Conservation (phyloP, 1,139 yeast species). For the Spencermartinsiella ligniputridi region DNA sequence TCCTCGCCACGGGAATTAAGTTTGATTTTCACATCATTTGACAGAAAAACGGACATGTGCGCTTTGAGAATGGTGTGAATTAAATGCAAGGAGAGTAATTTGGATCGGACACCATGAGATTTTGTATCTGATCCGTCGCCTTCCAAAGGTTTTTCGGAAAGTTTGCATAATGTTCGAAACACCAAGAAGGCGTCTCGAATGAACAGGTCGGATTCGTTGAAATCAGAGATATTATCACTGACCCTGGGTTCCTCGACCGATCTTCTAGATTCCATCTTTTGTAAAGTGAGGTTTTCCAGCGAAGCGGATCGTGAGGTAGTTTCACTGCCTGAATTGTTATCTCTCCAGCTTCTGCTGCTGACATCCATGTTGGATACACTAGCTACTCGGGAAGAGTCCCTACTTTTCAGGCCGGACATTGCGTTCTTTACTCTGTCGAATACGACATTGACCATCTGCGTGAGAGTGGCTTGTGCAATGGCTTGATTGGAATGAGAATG, state of each 20-base stretch:
- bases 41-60: constrained; percentile 76
- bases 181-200: constrained; percentile 90
- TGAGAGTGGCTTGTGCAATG: constrained; percentile 90
- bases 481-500: constrained; percentile 80
- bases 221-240: constrained; percentile 10
- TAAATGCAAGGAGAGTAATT: constrained; percentile 79
- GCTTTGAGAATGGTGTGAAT: constrained; percentile 82
- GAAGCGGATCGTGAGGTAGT: constrained; percentile 1
- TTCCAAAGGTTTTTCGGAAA: constrained; percentile 78
- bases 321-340: not conserved
- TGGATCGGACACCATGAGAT: constrained; percentile 88
- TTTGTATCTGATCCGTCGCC: constrained; percentile 72
- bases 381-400: constrained; percentile 7
- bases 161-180: constrained; percentile 90
- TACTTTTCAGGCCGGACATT: constrained; percentile 7
- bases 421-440: constrained; percentile 62
- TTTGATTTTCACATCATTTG: constrained; percentile 56
- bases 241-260: constrained; percentile 10
- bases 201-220: constrained; percentile 43
- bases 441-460: constrained; percentile 82
- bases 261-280: constrained; percentile 20
- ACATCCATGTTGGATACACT: constrained; percentile 3
- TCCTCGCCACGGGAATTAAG: constrained; percentile 55
- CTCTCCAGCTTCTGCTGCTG: constrained; percentile 1
- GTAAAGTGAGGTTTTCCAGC: constrained; percentile 21